Percentiles rank a stretch among this genome's conserved stretches.
phyloP scores from a whole-genome alignment of 179 eudicot genomes.

The Beta corolliflora region DNA sequence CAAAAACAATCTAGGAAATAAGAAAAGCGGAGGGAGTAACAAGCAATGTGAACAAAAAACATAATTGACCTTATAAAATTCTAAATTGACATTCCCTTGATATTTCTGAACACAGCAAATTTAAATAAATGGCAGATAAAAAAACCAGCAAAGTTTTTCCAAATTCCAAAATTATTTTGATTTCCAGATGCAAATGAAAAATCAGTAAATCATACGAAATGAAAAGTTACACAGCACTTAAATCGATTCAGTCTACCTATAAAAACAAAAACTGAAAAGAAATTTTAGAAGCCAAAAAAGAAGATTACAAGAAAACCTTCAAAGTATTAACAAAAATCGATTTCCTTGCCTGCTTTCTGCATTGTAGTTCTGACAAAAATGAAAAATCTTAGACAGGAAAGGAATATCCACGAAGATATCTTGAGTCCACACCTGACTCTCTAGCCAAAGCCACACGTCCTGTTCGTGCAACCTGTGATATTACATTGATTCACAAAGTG shows the following conservation, averaged over 20 bases:
- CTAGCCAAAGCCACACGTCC: conserved; percentile 67
- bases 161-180: too few species aligned
- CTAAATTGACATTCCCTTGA: too few species aligned
- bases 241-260: neutral
- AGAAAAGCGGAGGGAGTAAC: too few species aligned
- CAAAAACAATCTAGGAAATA: too few species aligned
- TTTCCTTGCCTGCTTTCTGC: neutral
- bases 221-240: too few species aligned
- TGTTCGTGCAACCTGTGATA: conserved; percentile 62
- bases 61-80: too few species aligned
- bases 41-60: too few species aligned
- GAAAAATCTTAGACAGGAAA: conserved; percentile 43
- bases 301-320: neutral
- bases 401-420: conserved; percentile 65
- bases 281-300: neutral
- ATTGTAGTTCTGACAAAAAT: neutral
- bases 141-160: too few species aligned
- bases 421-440: conserved; percentile 74
- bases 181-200: too few species aligned
- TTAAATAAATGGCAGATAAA: too few species aligned
- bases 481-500: neutral
- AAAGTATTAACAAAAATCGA: neutral
- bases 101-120: too few species aligned
- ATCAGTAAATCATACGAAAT: too few species aligned
- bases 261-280: neutral